Percentiles rank a stretch among this genome's conserved stretches.
These are phyloP conservation scores for Penicillium sp. DNA, from an alignment of 2,329 filamentous ascomycete genomes.

Conservation along the genomic window DNA sequence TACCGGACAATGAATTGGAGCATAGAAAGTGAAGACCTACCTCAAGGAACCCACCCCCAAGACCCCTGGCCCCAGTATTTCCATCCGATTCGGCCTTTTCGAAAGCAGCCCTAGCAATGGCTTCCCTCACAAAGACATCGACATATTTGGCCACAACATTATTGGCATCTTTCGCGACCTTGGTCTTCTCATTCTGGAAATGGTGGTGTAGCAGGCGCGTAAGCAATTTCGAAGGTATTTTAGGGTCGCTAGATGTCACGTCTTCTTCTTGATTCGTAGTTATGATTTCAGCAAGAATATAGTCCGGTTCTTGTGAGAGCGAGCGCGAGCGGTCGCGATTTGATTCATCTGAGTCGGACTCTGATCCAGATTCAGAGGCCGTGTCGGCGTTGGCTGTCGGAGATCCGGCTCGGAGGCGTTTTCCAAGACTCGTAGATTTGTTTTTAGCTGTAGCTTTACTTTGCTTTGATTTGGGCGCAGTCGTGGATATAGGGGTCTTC, in stretches of 20 bases:
- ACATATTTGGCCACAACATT: conserved; percentile 77
- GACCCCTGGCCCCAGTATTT: conserved; percentile 36
- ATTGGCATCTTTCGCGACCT: conserved; percentile 75
- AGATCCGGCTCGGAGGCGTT: conserved; percentile 17
- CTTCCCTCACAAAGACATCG: conserved; percentile 87
- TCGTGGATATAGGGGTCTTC: conserved; percentile 10
- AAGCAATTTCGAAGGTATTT: conserved; percentile 72
- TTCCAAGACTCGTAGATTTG: conserved; percentile 13
- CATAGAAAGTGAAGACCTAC: conserved; percentile 46
- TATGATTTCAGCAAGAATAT: conserved; percentile 48
- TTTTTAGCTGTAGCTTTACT: conserved; percentile 12
- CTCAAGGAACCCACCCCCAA: conserved; percentile 66
- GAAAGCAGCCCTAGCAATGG: conserved; percentile 73
- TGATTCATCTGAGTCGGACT: conserved; percentile 21
- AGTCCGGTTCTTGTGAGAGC: conserved; percentile 44
- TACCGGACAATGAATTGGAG: not conserved
- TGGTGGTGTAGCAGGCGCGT: conserved; percentile 75
- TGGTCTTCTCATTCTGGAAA: conserved; percentile 68
- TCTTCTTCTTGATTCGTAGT: conserved; percentile 28
- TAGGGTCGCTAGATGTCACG: conserved; percentile 36
- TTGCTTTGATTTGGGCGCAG: conserved; percentile 1
- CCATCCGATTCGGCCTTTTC: conserved; percentile 57
- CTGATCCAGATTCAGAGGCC: conserved; percentile 16
- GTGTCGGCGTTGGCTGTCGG: conserved; percentile 9
- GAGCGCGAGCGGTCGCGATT: conserved; percentile 22